Conservation (phyloP, 1,139 yeast genomes). For the Meyerozyma elateridarum region DNA sequence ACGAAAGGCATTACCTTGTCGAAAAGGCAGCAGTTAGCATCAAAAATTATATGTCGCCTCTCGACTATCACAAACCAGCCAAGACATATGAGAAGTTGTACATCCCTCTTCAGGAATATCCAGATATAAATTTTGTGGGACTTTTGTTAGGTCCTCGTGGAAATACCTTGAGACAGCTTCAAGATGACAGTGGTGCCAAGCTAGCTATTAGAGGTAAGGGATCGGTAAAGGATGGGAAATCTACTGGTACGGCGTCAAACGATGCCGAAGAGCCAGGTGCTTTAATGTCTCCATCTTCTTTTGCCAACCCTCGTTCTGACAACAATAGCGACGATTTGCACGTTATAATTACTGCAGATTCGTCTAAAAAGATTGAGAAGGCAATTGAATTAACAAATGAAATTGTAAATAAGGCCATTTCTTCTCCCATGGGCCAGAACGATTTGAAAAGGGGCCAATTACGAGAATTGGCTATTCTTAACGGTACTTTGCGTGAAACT, state of each 20-base stretch:
- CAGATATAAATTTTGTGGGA: conserved; percentile 91
- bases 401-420: conserved; percentile 76
- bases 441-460: conserved; percentile 87
- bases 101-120: conserved; percentile 83
- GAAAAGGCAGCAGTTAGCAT: conserved; percentile 67
- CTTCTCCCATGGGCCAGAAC: conserved; percentile 90
- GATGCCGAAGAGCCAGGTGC: conserved; percentile 13
- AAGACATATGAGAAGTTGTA: conserved; percentile 77
- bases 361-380: conserved; percentile 67
- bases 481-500: conserved; percentile 86
- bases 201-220: conserved; percentile 92
- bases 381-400: conserved; percentile 75
- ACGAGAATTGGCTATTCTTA: conserved; percentile 84
- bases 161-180: conserved; percentile 75
- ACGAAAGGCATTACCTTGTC: conserved; percentile 74
- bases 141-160: conserved; percentile 94
- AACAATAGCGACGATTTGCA: conserved; percentile 68
- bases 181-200: conserved; percentile 78
- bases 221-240: conserved; percentile 88
- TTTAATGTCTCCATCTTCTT: conserved; percentile 16
- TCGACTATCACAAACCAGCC: conserved; percentile 67
- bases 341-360: conserved; percentile 81
- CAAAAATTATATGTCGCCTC: conserved; percentile 80
- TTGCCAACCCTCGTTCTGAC: conserved; percentile 22
- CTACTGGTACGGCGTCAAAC: conserved; percentile 40